These are phyloP conservation scores for Cylindrotheca closterium DNA, from an alignment of 108 stramenopile species.

Conservation along the genomic window DNA sequence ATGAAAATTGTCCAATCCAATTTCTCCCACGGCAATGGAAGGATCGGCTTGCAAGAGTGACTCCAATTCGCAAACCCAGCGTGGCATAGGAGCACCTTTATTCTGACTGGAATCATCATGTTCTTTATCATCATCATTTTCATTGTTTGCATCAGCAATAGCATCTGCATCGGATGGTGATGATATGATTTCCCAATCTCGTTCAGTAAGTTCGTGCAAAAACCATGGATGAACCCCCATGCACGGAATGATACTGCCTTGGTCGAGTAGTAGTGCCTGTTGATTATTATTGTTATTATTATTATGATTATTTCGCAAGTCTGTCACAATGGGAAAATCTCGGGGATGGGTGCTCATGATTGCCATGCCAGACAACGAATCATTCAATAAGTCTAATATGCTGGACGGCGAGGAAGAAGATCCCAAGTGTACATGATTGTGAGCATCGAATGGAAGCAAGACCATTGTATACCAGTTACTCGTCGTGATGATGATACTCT, in stretches of 20 bases:
- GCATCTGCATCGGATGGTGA: background rate
- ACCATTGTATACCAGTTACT: no score
- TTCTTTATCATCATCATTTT: background rate
- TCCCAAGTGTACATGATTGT: slow-evolving; percentile 84
- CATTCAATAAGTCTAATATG: background rate
- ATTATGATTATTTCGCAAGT: slow-evolving; percentile 12
- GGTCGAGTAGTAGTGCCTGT: no score
- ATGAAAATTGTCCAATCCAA: slow-evolving; percentile 85
- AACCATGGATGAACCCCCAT: slow-evolving; percentile 90
- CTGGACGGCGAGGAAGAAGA: slow-evolving; percentile 33
- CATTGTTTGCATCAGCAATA: background rate
- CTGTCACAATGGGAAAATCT: slow-evolving; percentile 56
- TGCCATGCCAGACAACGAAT: slow-evolving; percentile 59
- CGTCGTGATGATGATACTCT: no score
- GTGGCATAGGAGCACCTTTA: slow-evolving; percentile 15
- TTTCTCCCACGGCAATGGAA: slow-evolving; percentile 77
- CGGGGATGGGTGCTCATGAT: slow-evolving; percentile 88
- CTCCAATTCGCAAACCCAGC: slow-evolving; percentile 55
- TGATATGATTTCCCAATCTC: slow-evolving; percentile 27
- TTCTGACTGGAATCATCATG: background rate
- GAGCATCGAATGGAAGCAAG: slow-evolving; percentile 71
- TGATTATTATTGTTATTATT: background rate
- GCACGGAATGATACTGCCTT: slow-evolving; percentile 73
- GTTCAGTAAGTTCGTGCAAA: slow-evolving; percentile 52
- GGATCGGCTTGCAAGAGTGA: slow-evolving; percentile 37